Evolutionary conservation across 768 basidiomycete genomes (phyloP), one percentile per base, ranked within the genome.

Genomic region (Hygrocybe punicea): DNA sequence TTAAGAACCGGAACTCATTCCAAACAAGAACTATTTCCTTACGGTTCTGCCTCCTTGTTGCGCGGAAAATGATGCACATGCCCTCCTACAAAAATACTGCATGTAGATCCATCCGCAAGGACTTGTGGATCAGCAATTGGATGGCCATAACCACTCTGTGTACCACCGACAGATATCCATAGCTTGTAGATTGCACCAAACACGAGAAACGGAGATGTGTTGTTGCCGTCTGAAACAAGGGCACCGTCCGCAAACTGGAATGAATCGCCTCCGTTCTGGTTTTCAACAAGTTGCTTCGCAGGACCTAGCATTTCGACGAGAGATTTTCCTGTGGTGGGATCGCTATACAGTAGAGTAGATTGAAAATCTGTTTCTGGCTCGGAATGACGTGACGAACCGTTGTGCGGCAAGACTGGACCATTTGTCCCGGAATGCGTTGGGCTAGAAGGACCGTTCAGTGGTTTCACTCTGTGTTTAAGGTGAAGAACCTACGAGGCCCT

Each of bases 11-110:
- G 6, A 50, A n/a, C 16, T n/a, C 4, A 11, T 11, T n/a, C n/a
- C n/a, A n/a, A n/a, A 23, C 4, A 34, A 51, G 16, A 34, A 51
- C 14, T 9, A 4, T 6, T 9, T 24, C 7, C 36, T 37, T 21
- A 53, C 51, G 37, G 10, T 33, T 39, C 35, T 23, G 25, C n/a
- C 11, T 53, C 36, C 6, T 34, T 53, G 8, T 17, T 17, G 9
- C 51, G 10, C 5, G 51, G 49, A 51, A 29, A 29, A 6, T 25
- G 8, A 40, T 53, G 51, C 16, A 53, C 35, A 40, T 53, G 51
- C 17, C 51, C 51, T 13, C 51, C 51, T 14, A 24, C 35, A 19
- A 53, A 53, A 21, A 53, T 53, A 21, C 51, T 53, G 37, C 51
- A 53, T 6, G 24, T 39, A 34, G 51, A 37, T 17, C 51, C 51